These are phyloP conservation scores for Fusarium xyrophilum DNA, from an alignment of 2,329 filamentous ascomycete species.

Conservation along the genomic window DNA sequence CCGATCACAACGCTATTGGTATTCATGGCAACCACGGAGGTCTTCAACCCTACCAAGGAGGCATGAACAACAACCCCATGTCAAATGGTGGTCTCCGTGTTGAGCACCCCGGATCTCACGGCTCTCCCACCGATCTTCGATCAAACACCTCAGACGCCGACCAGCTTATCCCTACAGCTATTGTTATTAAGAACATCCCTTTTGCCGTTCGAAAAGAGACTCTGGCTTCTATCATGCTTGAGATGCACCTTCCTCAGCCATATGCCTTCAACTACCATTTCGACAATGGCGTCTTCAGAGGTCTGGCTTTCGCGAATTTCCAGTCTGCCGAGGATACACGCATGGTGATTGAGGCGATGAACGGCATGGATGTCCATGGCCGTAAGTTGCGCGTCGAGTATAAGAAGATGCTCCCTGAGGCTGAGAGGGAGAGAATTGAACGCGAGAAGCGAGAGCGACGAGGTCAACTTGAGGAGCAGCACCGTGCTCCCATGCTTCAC, in stretches of 20 bases:
- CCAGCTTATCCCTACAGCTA: slow-evolving; percentile 95
- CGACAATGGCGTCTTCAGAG: slow-evolving; percentile 95
- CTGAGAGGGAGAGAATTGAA: slow-evolving; percentile 94
- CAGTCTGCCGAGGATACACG: slow-evolving; percentile 94
- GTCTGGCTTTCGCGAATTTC: slow-evolving; percentile 97
- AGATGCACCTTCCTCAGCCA: slow-evolving; percentile 89
- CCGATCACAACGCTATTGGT: slow-evolving; percentile 54
- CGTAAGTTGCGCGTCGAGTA: slow-evolving; percentile 96
- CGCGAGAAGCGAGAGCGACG: slow-evolving; percentile 95
- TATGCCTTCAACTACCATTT: slow-evolving; percentile 99
- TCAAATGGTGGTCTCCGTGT: slow-evolving; percentile 54
- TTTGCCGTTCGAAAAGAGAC: slow-evolving; percentile 98
- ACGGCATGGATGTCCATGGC: slow-evolving; percentile 93
- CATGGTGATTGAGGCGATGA: slow-evolving; percentile 90
- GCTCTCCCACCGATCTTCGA: slow-evolving; percentile 51
- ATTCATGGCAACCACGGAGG: slow-evolving; percentile 51
- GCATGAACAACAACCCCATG: slow-evolving; percentile 48
- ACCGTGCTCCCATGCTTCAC: slow-evolving; percentile 78
- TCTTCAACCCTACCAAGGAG: slow-evolving; percentile 47
- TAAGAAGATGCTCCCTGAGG: slow-evolving; percentile 98
- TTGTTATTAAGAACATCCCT: slow-evolving; percentile 99
- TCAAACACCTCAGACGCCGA: slow-evolving; percentile 65
- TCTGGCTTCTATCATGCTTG: slow-evolving; percentile 90
- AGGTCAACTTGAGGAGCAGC: slow-evolving; percentile 96
- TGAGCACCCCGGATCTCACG: slow-evolving; percentile 51